Conservation (phyloP, 129 eudicot species). For the Pittosporum tobira region DNA sequence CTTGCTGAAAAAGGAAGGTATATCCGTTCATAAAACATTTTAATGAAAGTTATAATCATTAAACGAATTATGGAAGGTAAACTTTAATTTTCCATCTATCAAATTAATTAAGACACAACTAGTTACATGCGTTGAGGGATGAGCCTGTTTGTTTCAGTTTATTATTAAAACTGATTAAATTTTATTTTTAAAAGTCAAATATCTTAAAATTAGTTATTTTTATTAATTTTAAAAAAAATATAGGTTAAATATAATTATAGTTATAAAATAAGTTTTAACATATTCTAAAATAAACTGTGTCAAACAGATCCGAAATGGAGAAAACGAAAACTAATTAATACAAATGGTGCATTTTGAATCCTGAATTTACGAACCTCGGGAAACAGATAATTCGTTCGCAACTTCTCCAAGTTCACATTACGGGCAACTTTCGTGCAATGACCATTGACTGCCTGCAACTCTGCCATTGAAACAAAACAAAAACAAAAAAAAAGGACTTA, state of each 20-base stretch:
- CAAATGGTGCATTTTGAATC: conserved; percentile 1
- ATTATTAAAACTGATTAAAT: too few species aligned
- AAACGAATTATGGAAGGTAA: not conserved
- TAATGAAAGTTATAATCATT: not conserved
- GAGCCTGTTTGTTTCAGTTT: too few species aligned
- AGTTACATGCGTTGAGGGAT: too few species aligned
- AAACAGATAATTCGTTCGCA: conserved; percentile 55
- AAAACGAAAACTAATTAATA: not conserved
- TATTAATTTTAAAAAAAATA: too few species aligned
- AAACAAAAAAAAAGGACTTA: not conserved
- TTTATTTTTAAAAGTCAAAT: too few species aligned
- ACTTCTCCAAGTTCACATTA: conserved; percentile 54
- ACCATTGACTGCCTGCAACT: conserved; percentile 24
- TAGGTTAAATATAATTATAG: too few species aligned
- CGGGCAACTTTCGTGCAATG: conserved; percentile 55
- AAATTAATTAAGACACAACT: too few species aligned
- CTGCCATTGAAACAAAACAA: conserved; percentile 2
- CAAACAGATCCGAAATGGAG: too few species aligned
- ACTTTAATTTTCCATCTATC: too few species aligned
- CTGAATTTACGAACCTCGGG: conserved; percentile 46
- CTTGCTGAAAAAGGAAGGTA: not conserved
- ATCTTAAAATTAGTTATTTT: too few species aligned
- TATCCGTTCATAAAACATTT: not conserved
- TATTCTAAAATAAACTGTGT: too few species aligned
- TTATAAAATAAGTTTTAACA: too few species aligned